Evolutionary conservation across 768 basidiomycete species (phyloP).

Genomic region (Paxillus rubicundulus): DNA sequence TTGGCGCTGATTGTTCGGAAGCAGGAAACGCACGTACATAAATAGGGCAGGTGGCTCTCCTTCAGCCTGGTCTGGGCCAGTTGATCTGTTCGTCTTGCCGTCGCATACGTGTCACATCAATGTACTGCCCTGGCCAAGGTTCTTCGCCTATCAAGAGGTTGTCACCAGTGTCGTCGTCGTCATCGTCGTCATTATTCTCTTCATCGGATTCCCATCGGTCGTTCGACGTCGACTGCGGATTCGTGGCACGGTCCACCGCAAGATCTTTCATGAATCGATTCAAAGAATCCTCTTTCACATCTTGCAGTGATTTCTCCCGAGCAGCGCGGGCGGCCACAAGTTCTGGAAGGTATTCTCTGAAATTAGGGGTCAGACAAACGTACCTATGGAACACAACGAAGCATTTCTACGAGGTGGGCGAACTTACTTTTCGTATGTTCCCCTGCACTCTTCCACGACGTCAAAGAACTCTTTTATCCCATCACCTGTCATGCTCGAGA

Average conservation of each 20-base stretch:
- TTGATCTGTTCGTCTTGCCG: slow-evolving; percentile 55
- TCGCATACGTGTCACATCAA: slow-evolving; percentile 65
- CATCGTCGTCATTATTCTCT: slow-evolving; percentile 54
- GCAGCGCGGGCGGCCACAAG: slow-evolving; percentile 65
- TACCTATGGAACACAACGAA: slow-evolving; percentile 3
- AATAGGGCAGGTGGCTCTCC: not conserved
- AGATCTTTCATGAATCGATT: slow-evolving; percentile 78
- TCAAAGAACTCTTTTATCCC: slow-evolving; percentile 91
- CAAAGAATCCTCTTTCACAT: slow-evolving; percentile 73
- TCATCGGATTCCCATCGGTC: slow-evolving; percentile 66
- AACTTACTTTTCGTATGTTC: slow-evolving; percentile 84
- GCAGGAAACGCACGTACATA: not conserved
- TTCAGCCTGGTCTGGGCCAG: slow-evolving; percentile 71
- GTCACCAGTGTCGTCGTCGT: slow-evolving; percentile 34
- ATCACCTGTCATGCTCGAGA: slow-evolving; percentile 93
- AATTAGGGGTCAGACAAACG: slow-evolving; percentile 1
- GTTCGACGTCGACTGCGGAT: slow-evolving; percentile 52
- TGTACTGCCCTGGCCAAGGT: slow-evolving; percentile 68
- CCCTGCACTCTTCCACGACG: slow-evolving; percentile 82
- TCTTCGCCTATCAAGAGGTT: slow-evolving; percentile 52
- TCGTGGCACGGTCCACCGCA: slow-evolving; percentile 62
- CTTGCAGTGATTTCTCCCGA: slow-evolving; percentile 62
- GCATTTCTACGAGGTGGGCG: not conserved
- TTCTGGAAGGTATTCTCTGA: slow-evolving; percentile 90
- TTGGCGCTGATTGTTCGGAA: not conserved